phyloP scores from a whole-genome alignment of 768 basidiomycete species.

The Serpula lacrymans region DNA sequence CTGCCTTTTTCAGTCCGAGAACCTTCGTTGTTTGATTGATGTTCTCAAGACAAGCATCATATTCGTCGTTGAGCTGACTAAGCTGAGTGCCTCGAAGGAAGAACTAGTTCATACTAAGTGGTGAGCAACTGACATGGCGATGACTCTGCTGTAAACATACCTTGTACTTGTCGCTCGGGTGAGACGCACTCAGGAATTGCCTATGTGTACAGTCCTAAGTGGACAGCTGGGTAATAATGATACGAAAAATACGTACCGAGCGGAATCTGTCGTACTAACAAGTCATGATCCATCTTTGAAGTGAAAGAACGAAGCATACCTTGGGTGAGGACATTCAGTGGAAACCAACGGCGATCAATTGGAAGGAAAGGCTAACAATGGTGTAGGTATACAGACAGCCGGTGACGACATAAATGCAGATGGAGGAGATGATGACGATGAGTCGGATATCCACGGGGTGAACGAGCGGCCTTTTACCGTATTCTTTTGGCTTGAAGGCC shows the following conservation, averaged over 20 bases:
- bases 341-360: background rate
- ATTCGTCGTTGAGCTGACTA: conserved; percentile 82
- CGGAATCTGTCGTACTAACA: conserved; percentile 22
- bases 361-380: background rate
- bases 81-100: conserved; percentile 94
- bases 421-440: conserved; percentile 30
- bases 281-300: conserved; percentile 33
- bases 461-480: conserved; percentile 66
- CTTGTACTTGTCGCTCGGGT: conserved; percentile 84
- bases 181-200: conserved; percentile 83
- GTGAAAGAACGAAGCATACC: conserved; percentile 38
- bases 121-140: background rate
- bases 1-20: conserved; percentile 68
- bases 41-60: conserved; percentile 71
- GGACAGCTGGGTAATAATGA: background rate
- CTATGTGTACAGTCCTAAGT: conserved; percentile 36
- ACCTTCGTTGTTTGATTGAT: conserved; percentile 65
- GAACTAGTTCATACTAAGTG: conserved; percentile 50
- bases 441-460: conserved; percentile 8
- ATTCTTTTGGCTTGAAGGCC: conserved; percentile 81
- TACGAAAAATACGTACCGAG: conserved; percentile 19
- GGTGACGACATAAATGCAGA: too few relatives aligned
- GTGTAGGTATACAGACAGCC: background rate
- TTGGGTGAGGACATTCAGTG: conserved; percentile 93
- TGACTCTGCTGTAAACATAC: conserved; percentile 50